Evolutionary conservation across 2,329 filamentous ascomycete genomes (phyloP).

Genomic region (Microcyclosporella mali): DNA sequence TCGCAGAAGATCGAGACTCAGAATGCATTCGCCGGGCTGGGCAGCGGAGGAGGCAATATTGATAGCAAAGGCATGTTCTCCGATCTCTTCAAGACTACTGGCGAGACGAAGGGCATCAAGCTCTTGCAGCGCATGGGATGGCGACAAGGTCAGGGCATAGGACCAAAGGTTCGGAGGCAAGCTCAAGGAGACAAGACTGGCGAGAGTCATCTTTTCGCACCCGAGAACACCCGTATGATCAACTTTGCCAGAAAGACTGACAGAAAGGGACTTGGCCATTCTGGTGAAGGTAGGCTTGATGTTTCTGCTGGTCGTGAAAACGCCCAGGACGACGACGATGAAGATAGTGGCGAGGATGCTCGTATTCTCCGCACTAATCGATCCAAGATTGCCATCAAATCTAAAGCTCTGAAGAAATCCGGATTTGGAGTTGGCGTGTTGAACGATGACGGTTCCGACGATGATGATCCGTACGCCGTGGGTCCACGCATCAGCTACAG

Average conservation of each 20-base stretch:
- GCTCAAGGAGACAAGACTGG: constrained; percentile 60
- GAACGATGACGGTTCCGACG: constrained; percentile 90
- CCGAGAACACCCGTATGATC: constrained; percentile 69
- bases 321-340: constrained; percentile 30
- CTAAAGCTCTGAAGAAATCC: constrained; percentile 53
- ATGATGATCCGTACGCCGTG: constrained; percentile 89
- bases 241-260: constrained; percentile 60
- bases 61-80: constrained; percentile 51
- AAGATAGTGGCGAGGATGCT: constrained; percentile 26
- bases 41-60: constrained; percentile 55
- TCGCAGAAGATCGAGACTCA: constrained; percentile 66
- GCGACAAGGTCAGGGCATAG: constrained; percentile 88
- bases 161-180: constrained; percentile 71
- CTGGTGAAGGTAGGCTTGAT: constrained; percentile 51
- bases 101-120: constrained; percentile 81
- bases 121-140: constrained; percentile 90
- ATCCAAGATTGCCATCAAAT: constrained; percentile 30
- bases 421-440: constrained; percentile 83
- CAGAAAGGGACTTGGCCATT: constrained; percentile 64
- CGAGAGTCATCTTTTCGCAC: constrained; percentile 69
- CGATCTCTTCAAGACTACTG: constrained; percentile 64
- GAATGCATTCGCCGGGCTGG: constrained; percentile 68
- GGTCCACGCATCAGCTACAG: constrained; percentile 88
- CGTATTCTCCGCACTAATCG: constrained; percentile 26
- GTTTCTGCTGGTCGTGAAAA: constrained; percentile 24